Evolutionary conservation across 352 stramenopile genomes (phyloP), one percentile per base, ranked within the genome.

Genomic region (Phytophthora sansomeana): DNA sequence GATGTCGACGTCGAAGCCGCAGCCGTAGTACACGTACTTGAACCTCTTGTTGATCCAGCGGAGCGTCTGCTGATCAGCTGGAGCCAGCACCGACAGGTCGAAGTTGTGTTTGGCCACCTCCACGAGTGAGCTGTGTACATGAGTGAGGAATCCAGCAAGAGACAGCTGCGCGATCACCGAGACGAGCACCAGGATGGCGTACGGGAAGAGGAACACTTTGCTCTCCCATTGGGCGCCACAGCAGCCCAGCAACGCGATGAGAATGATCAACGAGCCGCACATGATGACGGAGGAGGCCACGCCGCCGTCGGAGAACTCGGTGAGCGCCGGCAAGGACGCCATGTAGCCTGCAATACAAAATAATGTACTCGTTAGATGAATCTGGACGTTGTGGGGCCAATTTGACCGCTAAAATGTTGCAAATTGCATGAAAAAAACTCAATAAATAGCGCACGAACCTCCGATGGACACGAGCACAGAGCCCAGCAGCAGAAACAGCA

Each of bases 161-260:
- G 81, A 88, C 21, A 95, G 69, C 71, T 93, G 84, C 58, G 83
- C 84, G 17, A 95, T 64, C 41, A 95, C 82, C 57, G 87, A 95
- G 29, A 95, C 85, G 0, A 86, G 62, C 33, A 95, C 83, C 16
- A 95, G 67, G 38, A 89, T 91, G 42, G 87, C 83, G 69, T 92
- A 95, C 33, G 87, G 87, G 49, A 91, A 95, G 19, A 95, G 57
- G 69, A 95, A 95, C 5, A 91, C 75, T 61, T 95, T 95, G 81
- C 81, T 92, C 57, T 95, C 87, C 83, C 83, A 92, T 66, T 95
- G 87, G 49, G 87, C 87, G 26, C 87, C 87, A 49, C 87, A 95
- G 63, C 87, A 93, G 64, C 87, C 87, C 4, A 95, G 67, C 30
- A 92, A 42, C 10, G 84, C 83, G 58, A 95, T 92, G 21, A 92